Evolutionary conservation across 768 basidiomycete genomes (phyloP), one percentile per base, ranked within the genome.

Genomic region (Tylopilus sp.): DNA sequence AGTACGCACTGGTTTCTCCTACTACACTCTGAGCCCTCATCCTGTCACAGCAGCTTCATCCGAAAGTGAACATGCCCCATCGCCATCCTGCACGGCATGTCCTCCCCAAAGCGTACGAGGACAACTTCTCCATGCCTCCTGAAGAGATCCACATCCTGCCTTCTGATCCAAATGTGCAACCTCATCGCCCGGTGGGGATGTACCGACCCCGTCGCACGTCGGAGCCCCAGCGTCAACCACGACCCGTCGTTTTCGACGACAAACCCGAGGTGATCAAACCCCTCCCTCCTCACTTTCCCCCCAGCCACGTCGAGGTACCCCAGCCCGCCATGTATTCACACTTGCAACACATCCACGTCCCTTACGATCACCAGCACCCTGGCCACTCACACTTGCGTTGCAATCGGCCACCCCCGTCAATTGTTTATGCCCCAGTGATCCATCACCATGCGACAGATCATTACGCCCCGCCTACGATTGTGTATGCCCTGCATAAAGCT

Each of bases 141-240:
- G 84, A 86, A 65, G 80, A 85, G 67, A 86, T 86, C 61, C 78
- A 78, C 53, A 75, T 86, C 45, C 69, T 84, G 40, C 84, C 84
- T 46, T 81, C 83, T 29, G 72, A 72, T 42, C 67, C 71, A 50
- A 74, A 69, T 21, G 69, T 57, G 48, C 65, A 65, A 36, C 73
- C 71, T 2, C 67, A 72, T 59, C 70, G 64, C 42, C 54, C 61
- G 1, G 50, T 54, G 16, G 68, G 60, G 38, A 62, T 65, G 34
- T 67, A 60, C 63, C 66, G 57, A 55, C 69, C 70, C 37, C 68
- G 64, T 60, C 63, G 63, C 48, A 47, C 62, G 48, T 66, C 64
- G 45, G 65, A 61, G 14, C 69, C 73, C 16, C 61, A 45, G n/a
- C 67, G 62, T 34, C 55, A 56, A 50, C 61, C 63, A 1, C 57